phyloP scores from a whole-genome alignment of 2,329 filamentous ascomycete genomes.

The Fusarium sp. region DNA sequence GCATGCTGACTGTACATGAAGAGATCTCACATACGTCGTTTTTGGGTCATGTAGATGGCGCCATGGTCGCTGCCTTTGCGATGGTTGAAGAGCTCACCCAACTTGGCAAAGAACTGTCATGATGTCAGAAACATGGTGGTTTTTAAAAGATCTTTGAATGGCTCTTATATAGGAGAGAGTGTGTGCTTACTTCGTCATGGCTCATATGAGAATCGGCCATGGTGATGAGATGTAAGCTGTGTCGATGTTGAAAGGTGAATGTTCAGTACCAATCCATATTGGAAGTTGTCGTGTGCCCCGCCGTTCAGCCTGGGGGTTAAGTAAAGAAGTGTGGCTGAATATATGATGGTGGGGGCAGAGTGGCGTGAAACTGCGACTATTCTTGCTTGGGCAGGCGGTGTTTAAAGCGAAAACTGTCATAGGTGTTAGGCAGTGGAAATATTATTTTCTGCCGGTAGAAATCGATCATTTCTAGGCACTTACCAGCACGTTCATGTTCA shows the following conservation, averaged over 20 bases:
- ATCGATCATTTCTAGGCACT: neutral
- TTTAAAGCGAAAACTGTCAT: neutral
- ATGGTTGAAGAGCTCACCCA: constrained; percentile 72
- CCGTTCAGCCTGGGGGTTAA: constrained; percentile 18
- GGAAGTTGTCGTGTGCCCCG: constrained; percentile 39
- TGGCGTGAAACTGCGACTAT: neutral
- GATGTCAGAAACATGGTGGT: constrained; percentile 15
- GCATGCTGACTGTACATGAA: neutral
- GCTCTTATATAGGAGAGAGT: neutral
- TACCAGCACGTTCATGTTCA: too few species aligned
- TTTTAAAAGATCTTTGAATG: constrained; percentile 2
- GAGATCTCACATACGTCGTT: constrained; percentile 66
- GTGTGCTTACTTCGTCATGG: constrained; percentile 41
- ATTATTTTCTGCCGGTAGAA: constrained; percentile 20
- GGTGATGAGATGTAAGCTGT: constrained; percentile 11
- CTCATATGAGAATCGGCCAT: constrained; percentile 41
- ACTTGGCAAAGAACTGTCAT: constrained; percentile 74
- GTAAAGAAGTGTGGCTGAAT: constrained; percentile 11
- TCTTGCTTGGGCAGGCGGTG: constrained; percentile 7
- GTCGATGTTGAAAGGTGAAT: constrained; percentile 17
- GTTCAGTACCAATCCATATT: constrained; percentile 13
- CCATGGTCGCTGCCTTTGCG: constrained; percentile 76
- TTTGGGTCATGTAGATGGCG: constrained; percentile 78
- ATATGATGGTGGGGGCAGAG: constrained; percentile 14
- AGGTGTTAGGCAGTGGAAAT: neutral